phyloP scores from a whole-genome alignment of 805 yeast genomes.

The Lipomyces sp. region DNA sequence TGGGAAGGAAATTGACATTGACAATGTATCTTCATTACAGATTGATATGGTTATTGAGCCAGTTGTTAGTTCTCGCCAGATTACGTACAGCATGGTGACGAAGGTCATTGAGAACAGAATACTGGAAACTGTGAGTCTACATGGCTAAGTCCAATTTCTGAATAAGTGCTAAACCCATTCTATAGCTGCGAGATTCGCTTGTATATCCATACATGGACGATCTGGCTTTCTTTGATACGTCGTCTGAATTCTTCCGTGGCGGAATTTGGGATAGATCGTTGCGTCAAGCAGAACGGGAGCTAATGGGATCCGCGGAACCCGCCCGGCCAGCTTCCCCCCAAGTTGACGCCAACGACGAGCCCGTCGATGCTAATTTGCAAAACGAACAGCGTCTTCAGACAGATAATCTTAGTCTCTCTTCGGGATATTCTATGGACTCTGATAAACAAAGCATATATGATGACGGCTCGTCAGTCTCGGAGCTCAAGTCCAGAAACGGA shows the following conservation, averaged over 20 bases:
- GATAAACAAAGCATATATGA: slow-evolving; percentile 19
- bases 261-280: slow-evolving; percentile 74
- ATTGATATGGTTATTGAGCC: slow-evolving; percentile 62
- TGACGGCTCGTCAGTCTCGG: slow-evolving; percentile 4
- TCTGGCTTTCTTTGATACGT: slow-evolving; percentile 63
- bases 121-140: slow-evolving; percentile 61
- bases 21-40: not conserved
- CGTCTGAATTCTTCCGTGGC: slow-evolving; percentile 74
- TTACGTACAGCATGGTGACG: slow-evolving; percentile 75
- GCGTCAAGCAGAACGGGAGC: slow-evolving; percentile 2
- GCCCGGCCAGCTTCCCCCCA: not conserved
- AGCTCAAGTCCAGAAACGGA: slow-evolving; percentile 3
- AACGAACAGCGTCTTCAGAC: slow-evolving; percentile 11
- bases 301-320: not conserved
- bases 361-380: not conserved
- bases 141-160: not conserved
- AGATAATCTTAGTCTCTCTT: slow-evolving; percentile 23
- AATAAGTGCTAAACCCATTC: not conserved
- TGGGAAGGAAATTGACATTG: too few species aligned
- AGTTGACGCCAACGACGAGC: not conserved
- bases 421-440: slow-evolving; percentile 19
- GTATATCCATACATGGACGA: slow-evolving; percentile 92
- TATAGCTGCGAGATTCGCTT: slow-evolving; percentile 52
- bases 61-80: slow-evolving; percentile 77
- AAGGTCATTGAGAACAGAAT: slow-evolving; percentile 74